Evolutionary conservation across 768 basidiomycete species (phyloP), one percentile per base, ranked within the genome.

Genomic region (Boletus tylopilopsis): DNA sequence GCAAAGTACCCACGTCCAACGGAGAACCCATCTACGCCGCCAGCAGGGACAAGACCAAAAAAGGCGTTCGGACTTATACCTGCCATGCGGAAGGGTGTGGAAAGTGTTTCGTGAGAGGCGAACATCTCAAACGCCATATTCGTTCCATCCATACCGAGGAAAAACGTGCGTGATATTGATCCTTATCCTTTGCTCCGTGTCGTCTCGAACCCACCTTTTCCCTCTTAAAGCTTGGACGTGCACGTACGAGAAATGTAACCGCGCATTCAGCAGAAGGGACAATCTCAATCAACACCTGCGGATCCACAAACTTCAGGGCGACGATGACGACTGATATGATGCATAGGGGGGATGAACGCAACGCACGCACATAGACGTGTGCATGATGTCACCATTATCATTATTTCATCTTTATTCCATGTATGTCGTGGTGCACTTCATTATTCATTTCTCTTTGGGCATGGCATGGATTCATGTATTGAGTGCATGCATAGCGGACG

Each of bases 51-150:
- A 71, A 69, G 56, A 59, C 66, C 0, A 67, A 67, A 51, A 69
- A 56, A 15, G 68, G 66, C 32, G 45, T 58, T 13, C 71, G 86
- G 41, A 73, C 76, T 24, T 85, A 82, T 64, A 73, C 79, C 51
- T 92, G 90, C 64, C 72, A 74, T 18, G 86, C 87, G 0, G 71
- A 78, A 1, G 87, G 79, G 1, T 93, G 90, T 57, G 81, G 81
- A 16, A 90, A 90, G 70, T 82, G 83, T 49, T 94, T 94, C 59
- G 80, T 80, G 32, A 74, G 90, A 2, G 79, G 83, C 2, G 88
- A 91, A 57, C 90, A 93, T 66, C 71, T 94, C 49, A 90, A 90
- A 69, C 71, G 90, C 23, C 90, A 92, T 69, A 77, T 91, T 18
- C 68, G 84, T 50, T 84, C 82, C 46, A 84, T 93, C 42, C 90